These are phyloP conservation scores for Kluyveromyces starmeri DNA, from an alignment of 805 yeast genomes.

Conservation along the genomic window DNA sequence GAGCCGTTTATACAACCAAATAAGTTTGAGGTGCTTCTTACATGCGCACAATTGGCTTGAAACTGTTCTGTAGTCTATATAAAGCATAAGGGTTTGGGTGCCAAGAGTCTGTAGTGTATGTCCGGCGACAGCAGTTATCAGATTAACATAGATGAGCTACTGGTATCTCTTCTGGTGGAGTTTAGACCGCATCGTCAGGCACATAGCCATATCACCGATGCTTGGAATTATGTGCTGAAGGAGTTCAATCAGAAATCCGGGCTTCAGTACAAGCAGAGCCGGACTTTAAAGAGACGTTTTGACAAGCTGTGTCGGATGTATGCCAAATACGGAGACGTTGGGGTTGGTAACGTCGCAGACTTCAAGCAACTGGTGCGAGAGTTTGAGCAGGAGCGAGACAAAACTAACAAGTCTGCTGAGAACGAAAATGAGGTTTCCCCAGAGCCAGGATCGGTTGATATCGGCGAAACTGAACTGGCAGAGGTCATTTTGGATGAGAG, in stretches of 20 bases:
- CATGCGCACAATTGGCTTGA: too few relatives aligned
- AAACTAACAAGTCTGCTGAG: conserved; percentile 1
- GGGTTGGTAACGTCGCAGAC: conserved; percentile 2
- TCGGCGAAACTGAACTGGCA: background rate
- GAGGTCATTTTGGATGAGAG: conserved; percentile 2
- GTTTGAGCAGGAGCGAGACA: conserved; percentile 3
- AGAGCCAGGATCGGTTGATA: background rate
- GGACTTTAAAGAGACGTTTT: conserved; percentile 25
- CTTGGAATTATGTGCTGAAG: conserved; percentile 22
- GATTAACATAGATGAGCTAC: conserved; percentile 13
- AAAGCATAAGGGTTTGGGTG: too few relatives aligned
- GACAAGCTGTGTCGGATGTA: conserved; percentile 14
- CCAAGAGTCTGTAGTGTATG: too few relatives aligned
- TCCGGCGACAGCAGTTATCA: too few relatives aligned
- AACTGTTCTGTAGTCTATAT: too few relatives aligned
- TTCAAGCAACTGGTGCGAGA: conserved; percentile 3
- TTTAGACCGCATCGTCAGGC: conserved; percentile 25
- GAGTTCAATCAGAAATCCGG: conserved; percentile 20
- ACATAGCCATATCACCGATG: conserved; percentile 17
- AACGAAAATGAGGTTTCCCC: background rate
- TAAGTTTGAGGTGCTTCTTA: too few relatives aligned
- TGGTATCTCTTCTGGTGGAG: conserved; percentile 17
- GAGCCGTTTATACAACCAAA: too few relatives aligned
- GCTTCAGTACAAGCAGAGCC: conserved; percentile 20
- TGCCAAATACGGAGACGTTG: conserved; percentile 3